phyloP scores from a whole-genome alignment of 306 rosid species.

The Fragaria iinumae region DNA sequence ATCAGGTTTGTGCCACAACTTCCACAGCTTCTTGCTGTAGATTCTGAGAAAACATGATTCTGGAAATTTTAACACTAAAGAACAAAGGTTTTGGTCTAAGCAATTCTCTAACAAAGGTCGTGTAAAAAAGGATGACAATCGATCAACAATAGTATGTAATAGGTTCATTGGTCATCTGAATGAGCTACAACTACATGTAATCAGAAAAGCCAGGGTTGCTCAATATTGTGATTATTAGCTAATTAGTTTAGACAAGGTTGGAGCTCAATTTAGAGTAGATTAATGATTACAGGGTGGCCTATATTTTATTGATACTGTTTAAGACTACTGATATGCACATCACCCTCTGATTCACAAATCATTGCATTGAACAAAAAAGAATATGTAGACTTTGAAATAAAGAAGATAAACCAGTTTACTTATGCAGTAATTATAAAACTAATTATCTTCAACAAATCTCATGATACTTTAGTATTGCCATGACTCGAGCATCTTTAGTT shows the following conservation, averaged over 20 bases:
- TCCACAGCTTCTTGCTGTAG: slow-evolving; percentile 47
- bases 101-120: not conserved
- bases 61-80: slow-evolving; percentile 9
- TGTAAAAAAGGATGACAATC: not conserved
- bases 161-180: not conserved
- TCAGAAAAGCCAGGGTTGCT: not conserved
- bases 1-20: slow-evolving; percentile 73
- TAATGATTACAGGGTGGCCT: not conserved
- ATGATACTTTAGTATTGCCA: not conserved
- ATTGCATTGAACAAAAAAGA: not conserved
- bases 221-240: not conserved
- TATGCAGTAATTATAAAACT: not conserved
- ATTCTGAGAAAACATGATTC: slow-evolving; percentile 43
- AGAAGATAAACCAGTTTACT: not conserved
- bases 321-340: not conserved
- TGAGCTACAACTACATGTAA: not conserved
- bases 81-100: not conserved
- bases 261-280: not conserved
- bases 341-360: not conserved
- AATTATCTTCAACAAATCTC: not conserved
- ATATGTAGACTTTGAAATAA: not conserved
- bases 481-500: not conserved
- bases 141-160: not conserved
- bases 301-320: not conserved
- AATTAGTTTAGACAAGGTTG: not conserved